Evolutionary conservation across 2,329 filamentous ascomycete genomes (phyloP).

Genomic region (Aspergillus sergii): DNA sequence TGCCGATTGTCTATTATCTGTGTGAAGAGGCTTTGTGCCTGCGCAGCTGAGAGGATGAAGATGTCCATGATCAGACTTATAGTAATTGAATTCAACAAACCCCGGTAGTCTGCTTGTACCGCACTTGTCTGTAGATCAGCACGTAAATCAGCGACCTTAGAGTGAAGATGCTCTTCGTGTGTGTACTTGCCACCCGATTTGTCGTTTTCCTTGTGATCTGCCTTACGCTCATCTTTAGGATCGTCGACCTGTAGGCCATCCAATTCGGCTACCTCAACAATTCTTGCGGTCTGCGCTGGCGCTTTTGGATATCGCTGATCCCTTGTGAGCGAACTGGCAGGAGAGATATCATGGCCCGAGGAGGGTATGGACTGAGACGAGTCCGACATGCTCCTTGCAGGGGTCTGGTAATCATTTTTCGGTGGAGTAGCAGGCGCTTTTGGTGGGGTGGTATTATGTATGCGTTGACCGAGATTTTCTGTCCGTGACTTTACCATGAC

Average conservation of each 20-base stretch:
- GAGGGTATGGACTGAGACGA: conserved; percentile 5
- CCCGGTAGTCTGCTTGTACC: conserved; percentile 15
- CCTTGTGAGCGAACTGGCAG: conserved; percentile 5
- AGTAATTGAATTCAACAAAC: conserved; percentile 23
- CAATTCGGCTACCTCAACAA: conserved; percentile 37
- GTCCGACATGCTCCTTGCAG: conserved; percentile 13
- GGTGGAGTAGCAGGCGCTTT: conserved; percentile 4
- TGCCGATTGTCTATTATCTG: conserved; percentile 28
- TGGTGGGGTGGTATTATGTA: conserved; percentile 15
- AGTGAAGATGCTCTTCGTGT: conserved; percentile 11
- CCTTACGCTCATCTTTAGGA: conserved; percentile 14
- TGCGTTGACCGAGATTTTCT: conserved; percentile 26
- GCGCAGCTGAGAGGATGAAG: conserved; percentile 29
- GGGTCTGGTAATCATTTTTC: conserved; percentile 4
- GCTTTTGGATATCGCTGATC: conserved; percentile 1
- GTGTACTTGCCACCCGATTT: not conserved
- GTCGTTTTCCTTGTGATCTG: conserved; percentile 3
- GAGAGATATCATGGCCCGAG: conserved; percentile 3
- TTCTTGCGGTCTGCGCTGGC: conserved; percentile 13
- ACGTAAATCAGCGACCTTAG: conserved; percentile 24
- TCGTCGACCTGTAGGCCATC: conserved; percentile 37
- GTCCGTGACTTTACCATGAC: conserved; percentile 31
- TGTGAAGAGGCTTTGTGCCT: conserved; percentile 27
- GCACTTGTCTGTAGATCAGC: conserved; percentile 18
- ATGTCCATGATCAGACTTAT: conserved; percentile 35